Conservation (phyloP, 1,284 basidiomycete species). For the Abortiporus biennis region DNA sequence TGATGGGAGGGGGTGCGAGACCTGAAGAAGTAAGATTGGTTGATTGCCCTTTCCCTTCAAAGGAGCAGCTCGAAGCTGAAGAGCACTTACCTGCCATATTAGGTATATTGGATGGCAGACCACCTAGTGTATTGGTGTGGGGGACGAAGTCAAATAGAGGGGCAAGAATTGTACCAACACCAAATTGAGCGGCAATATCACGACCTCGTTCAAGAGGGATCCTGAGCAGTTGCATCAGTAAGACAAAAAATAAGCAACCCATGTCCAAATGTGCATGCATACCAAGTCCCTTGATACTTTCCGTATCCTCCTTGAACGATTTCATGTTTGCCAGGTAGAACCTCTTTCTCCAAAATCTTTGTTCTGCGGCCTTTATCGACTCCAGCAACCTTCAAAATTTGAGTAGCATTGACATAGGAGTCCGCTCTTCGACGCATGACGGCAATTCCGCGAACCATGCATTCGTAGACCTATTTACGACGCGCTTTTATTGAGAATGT, state of each 20-base stretch:
- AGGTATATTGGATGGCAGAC: constrained; percentile 40
- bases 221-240: constrained; percentile 40
- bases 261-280: constrained; percentile 5
- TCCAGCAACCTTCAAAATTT: constrained; percentile 98
- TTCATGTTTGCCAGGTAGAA: constrained; percentile 93
- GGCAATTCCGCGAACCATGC: constrained; percentile 96
- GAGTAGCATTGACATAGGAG: constrained; percentile 96
- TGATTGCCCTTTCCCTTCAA: constrained; percentile 24
- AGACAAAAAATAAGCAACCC: neutral
- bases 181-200: constrained; percentile 87
- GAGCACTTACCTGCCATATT: constrained; percentile 32
- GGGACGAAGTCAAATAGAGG: constrained; percentile 92
- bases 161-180: constrained; percentile 76
- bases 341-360: constrained; percentile 98
- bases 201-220: constrained; percentile 89
- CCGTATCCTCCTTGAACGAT: constrained; percentile 99
- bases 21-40: constrained; percentile 46
- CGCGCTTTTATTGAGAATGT: constrained; percentile 22
- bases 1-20: constrained; percentile 70
- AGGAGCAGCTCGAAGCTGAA: constrained; percentile 30
- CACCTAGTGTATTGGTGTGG: constrained; percentile 55
- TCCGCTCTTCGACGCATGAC: constrained; percentile 96
- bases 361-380: constrained; percentile 96
- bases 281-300: constrained; percentile 99
- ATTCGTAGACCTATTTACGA: constrained; percentile 78